phyloP scores from a whole-genome alignment of 2,329 filamentous ascomycete genomes.

The Dothiorella sarmentorum region DNA sequence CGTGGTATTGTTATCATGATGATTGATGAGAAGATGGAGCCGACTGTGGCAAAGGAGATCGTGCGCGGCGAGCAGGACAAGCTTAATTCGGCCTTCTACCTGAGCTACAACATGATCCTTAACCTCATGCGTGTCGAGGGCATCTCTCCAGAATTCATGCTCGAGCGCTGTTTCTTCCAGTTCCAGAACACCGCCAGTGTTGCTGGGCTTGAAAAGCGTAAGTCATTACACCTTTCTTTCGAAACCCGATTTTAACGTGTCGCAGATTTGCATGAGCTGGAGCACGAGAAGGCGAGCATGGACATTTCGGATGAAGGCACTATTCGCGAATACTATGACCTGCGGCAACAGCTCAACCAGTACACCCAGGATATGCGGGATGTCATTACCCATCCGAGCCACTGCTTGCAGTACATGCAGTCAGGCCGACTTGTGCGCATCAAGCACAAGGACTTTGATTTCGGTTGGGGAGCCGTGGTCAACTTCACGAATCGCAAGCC shows the following conservation, averaged over 20 bases:
- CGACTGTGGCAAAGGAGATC: conserved; percentile 87
- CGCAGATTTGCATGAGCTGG: conserved; percentile 70
- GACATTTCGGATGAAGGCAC: conserved; percentile 80
- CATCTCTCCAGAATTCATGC: conserved; percentile 98
- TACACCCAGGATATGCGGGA: conserved; percentile 87
- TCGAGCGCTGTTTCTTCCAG: conserved; percentile 97
- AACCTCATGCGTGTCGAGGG: conserved; percentile 96
- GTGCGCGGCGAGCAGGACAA: conserved; percentile 96
- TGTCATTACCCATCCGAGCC: conserved; percentile 87
- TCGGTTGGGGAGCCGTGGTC: conserved; percentile 90
- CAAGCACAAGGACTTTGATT: conserved; percentile 75
- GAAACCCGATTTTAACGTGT: conserved; percentile 5
- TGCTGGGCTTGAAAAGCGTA: conserved; percentile 70
- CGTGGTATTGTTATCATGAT: conserved; percentile 99
- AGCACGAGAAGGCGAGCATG: conserved; percentile 69
- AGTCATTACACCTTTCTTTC: conserved; percentile 16
- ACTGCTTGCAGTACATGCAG: conserved; percentile 81
- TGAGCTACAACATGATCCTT: conserved; percentile 99
- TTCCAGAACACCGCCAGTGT: conserved; percentile 95
- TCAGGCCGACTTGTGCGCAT: conserved; percentile 84
- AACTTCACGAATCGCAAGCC: conserved; percentile 65
- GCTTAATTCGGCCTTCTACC: conserved; percentile 94
- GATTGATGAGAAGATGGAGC: conserved; percentile 95
- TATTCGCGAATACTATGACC: conserved; percentile 90
- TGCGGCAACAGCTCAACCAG: conserved; percentile 76